Conservation (phyloP, 176 grass and related monocot species). For the Juncus effusus region DNA sequence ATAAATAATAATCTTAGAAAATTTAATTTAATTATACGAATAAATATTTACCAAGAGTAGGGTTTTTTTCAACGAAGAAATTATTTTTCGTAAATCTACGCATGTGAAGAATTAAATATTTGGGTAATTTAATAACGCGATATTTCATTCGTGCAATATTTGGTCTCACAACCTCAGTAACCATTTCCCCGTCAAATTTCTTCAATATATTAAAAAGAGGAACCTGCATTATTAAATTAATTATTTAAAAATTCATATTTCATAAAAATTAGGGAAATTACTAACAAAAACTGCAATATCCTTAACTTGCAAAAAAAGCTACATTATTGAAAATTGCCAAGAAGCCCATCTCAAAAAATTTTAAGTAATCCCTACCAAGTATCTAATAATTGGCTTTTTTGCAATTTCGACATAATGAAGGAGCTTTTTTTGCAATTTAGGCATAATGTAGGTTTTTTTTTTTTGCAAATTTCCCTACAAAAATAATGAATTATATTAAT, state of each 20-base stretch:
- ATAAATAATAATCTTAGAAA: not conserved
- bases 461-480: not conserved
- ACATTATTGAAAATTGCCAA: too few species aligned
- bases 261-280: not conserved
- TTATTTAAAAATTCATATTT: conserved; percentile 19
- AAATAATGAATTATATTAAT: not conserved
- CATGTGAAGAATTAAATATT: conserved; percentile 95
- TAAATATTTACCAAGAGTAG: conserved; percentile 65
- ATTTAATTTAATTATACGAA: not conserved
- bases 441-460: too few species aligned
- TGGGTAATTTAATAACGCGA: conserved; percentile 71
- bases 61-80: conserved; percentile 92
- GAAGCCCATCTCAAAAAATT: too few species aligned
- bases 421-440: too few species aligned
- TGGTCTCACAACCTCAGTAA: conserved; percentile 84
- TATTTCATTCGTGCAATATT: conserved; percentile 94
- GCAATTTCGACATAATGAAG: too few species aligned
- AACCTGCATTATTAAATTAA: conserved; percentile 38
- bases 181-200: conserved; percentile 86
- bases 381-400: not conserved
- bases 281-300: not conserved
- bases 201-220: conserved; percentile 97
- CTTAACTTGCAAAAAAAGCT: not conserved
- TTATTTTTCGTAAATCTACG: conserved; percentile 92
- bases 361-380: too few species aligned